A percentile compares a stretch with the other conserved stretches of the same genome.
Evolutionary conservation across 2,329 filamentous ascomycete species (phyloP).

Genomic region (Penicillium hordei): DNA sequence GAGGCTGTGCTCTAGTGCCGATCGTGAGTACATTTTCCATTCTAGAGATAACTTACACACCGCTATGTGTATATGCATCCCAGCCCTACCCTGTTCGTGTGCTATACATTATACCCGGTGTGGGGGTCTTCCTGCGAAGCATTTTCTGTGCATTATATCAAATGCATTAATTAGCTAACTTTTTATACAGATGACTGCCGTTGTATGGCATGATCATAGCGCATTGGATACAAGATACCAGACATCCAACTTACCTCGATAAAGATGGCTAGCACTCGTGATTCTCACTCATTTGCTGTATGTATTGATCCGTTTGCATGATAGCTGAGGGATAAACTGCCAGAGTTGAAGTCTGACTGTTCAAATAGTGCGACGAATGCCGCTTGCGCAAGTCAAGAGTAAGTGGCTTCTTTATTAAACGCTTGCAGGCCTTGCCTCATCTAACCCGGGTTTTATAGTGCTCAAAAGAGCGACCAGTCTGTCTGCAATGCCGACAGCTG

Average conservation of each 20-base stretch:
- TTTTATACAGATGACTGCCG: constrained; percentile 32
- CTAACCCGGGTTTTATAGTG: constrained; percentile 31
- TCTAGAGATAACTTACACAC: not conserved
- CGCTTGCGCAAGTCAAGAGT: constrained; percentile 43
- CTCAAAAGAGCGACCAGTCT: constrained; percentile 44
- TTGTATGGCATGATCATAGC: constrained; percentile 33
- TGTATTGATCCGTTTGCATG: constrained; percentile 16
- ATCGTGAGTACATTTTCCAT: constrained; percentile 33
- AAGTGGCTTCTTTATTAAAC: constrained; percentile 9
- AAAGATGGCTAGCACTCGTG: constrained; percentile 43
- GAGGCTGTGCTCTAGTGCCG: constrained; percentile 28
- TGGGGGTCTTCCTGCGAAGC: not conserved
- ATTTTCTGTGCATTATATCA: not conserved
- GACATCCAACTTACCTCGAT: constrained; percentile 24
- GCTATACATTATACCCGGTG: constrained; percentile 5
- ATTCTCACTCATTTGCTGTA: constrained; percentile 44
- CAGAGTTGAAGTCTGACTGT: constrained; percentile 1
- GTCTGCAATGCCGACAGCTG: constrained; percentile 41
- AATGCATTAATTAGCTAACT: constrained; percentile 22
- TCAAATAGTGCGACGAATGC: constrained; percentile 41
- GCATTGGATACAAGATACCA: constrained; percentile 28
- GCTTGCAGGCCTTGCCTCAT: not conserved
- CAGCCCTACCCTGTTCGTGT: not conserved
- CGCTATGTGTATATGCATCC: not conserved
- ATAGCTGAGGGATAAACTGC: constrained; percentile 5